Evolutionary conservation across 2,329 filamentous ascomycete species (phyloP).

Genomic region (Chalaropsis thielavioides): DNA sequence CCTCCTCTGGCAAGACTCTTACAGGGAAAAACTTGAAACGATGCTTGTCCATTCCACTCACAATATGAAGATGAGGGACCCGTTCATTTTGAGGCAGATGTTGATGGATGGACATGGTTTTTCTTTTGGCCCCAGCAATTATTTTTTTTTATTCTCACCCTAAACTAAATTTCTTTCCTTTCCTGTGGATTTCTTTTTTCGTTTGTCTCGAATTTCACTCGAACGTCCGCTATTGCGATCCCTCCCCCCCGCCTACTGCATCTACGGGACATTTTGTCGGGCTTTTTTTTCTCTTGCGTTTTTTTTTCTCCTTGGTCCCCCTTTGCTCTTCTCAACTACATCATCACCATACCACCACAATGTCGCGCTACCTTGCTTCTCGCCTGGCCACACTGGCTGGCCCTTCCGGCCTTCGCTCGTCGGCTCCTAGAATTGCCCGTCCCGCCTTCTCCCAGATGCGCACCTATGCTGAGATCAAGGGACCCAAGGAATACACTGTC

Average conservation of each 20-base stretch:
- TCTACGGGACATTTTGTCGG: neutral
- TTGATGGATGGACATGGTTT: conserved; percentile 6
- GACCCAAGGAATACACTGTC: conserved; percentile 86
- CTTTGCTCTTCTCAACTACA: neutral
- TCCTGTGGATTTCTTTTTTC: conserved; percentile 9
- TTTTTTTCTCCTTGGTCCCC: neutral
- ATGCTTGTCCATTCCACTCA: neutral
- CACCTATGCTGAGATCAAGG: conserved; percentile 42
- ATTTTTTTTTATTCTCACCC: conserved; percentile 10
- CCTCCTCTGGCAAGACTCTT: neutral
- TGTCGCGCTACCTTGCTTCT: conserved; percentile 17
- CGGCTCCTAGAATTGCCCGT: conserved; percentile 14
- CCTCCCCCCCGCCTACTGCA: conserved; percentile 8
- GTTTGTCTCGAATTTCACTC: conserved; percentile 7
- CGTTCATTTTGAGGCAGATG: conserved; percentile 16
- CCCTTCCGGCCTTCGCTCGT: conserved; percentile 12
- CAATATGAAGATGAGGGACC: conserved; percentile 8
- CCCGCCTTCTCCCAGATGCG: conserved; percentile 30
- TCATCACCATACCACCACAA: conserved; percentile 7
- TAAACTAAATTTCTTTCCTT: conserved; percentile 6
- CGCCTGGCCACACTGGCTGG: conserved; percentile 17
- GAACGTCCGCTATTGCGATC: conserved; percentile 11
- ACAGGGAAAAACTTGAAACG: neutral
- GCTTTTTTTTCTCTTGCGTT: conserved; percentile 4
- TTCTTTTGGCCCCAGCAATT: conserved; percentile 8